Base-by-base conservation (phyloP, 1,139 yeast species). In the Eremothecium coryli region DNA sequence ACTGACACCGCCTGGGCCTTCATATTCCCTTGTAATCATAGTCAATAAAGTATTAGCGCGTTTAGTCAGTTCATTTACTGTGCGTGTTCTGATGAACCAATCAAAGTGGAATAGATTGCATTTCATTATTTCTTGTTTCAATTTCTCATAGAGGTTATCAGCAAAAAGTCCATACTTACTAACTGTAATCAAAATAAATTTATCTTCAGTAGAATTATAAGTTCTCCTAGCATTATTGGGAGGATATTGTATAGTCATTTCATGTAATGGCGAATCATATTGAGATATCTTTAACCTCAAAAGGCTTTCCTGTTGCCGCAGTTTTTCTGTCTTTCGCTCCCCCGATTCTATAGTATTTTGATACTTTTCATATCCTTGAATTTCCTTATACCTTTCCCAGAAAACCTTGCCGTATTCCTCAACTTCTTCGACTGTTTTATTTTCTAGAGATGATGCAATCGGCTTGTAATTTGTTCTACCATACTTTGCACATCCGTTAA, bases 161-260 rank as follows among this genome's bases (percentile, higher is more conserved):
- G 75, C 65, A 48, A 77, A 73, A 15, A 88, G 62, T 0, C 98
- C 98, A 46, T 77, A 71, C 44, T 81, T 77, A 55, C 82, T 70
- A 28, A 85, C 81, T 45, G 80, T 76, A 23, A 73, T 64, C 37
- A 93, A 60, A 34, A 90, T 64, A 53, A 82, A 90, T 37, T 95
- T 70, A 53, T 90, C 98, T 55, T 90, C 98, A 1, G 75, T 68
- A 36, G 82, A 82, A 4, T 93, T 78, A 54, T 85, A 90, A 5
- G 84, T 71, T 48, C 93, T 65, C 49, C 85, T 81, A 23, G 96
- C 85, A 54, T 85, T 86, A 51, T 85, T 85, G n/a, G 94, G 93
- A 0, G 96, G 96, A 48, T 86, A 86, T 38, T 73, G 80, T 26
- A 90, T 77, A 16, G 64, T 66, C 57, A 90, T 61, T 38, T 85